Conservation (phyloP, 768 basidiomycete genomes). For the Pholiota conissans region DNA sequence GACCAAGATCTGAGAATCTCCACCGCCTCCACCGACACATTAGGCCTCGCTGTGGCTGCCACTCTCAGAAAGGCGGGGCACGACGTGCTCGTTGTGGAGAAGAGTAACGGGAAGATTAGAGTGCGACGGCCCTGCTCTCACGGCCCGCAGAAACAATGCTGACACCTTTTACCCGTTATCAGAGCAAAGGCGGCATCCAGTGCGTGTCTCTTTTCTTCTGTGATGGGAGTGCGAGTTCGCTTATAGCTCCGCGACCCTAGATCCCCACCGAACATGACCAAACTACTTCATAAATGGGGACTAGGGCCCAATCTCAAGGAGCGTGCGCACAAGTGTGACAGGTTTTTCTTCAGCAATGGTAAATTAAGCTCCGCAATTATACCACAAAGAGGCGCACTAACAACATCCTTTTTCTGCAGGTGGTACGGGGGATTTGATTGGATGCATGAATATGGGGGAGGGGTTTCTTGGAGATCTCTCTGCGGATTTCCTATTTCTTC, state of each 20-base stretch:
- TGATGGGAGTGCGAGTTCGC: background rate
- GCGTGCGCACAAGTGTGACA: constrained; percentile 33
- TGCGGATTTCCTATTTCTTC: constrained; percentile 41
- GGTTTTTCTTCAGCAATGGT: constrained; percentile 16
- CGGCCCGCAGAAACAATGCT: background rate
- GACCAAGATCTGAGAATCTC: background rate
- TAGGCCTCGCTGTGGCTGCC: constrained; percentile 57
- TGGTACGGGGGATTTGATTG: constrained; percentile 42
- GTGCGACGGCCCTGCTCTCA: constrained; percentile 23
- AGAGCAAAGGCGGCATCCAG: constrained; percentile 11
- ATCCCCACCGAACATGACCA: constrained; percentile 58
- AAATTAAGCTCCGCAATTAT: background rate
- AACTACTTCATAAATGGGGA: constrained; percentile 56
- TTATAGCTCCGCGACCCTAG: constrained; percentile 16
- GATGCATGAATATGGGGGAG: constrained; percentile 42
- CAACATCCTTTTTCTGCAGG: constrained; percentile 29
- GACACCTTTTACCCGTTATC: background rate
- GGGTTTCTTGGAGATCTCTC: constrained; percentile 27
- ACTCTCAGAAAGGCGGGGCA: constrained; percentile 59
- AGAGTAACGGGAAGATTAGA: constrained; percentile 39
- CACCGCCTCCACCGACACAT: background rate
- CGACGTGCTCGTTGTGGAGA: constrained; percentile 58
- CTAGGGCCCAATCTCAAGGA: constrained; percentile 42
- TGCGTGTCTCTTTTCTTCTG: background rate
- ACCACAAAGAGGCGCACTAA: background rate